Evolutionary conservation across 306 rosid genomes (phyloP), one percentile per base, ranked within the genome.

Genomic region (Acmispon strigosus): DNA sequence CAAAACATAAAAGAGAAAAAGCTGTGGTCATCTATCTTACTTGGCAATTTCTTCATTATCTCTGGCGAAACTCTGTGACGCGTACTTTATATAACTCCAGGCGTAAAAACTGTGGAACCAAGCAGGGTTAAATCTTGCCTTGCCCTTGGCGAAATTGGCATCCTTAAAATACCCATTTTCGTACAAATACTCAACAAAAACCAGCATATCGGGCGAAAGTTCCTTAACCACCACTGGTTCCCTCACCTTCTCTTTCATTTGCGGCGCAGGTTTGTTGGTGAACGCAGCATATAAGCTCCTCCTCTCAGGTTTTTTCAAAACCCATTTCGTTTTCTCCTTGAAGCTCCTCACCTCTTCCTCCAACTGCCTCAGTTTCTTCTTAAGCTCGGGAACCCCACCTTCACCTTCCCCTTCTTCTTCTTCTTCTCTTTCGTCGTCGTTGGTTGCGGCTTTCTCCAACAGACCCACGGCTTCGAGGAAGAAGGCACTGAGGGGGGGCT

Each of bases 31-130:
- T 2, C 17, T 0, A 22, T 16, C 94, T 87, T 88, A 90, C 98
- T 88, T 90, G 61, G 89, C 84, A 20, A 90, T 85, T 52, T 86
- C 83, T 57, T 71, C 94, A 52, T 93, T 80, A 62, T 90, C 94
- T 39, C 37, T 73, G 24, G 76, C 83, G 44, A 90, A 93, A 69
- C 14, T 80, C 39, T 72, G 75, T 0, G 77, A 89, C 0, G 87
- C 96, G 50, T 15, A 76, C 85, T 69, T 85, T 7, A 87, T 20
- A 71, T 74, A 90, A 0, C 73, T 65, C 2, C 81, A 41, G 52
- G 89, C 88, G 59, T 53, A 80, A 14, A 7, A 2, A 66, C 0
- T 51, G 57, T 82, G 81, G 5, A 93, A 90, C 86, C 77, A 84
- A 50, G 77, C 50, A 52, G 75, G 77, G 62, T 88, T 84, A 79